These are phyloP conservation scores for Verticillium nonalfalfae DNA, from an alignment of 2,329 filamentous ascomycete genomes.

Conservation along the genomic window DNA sequence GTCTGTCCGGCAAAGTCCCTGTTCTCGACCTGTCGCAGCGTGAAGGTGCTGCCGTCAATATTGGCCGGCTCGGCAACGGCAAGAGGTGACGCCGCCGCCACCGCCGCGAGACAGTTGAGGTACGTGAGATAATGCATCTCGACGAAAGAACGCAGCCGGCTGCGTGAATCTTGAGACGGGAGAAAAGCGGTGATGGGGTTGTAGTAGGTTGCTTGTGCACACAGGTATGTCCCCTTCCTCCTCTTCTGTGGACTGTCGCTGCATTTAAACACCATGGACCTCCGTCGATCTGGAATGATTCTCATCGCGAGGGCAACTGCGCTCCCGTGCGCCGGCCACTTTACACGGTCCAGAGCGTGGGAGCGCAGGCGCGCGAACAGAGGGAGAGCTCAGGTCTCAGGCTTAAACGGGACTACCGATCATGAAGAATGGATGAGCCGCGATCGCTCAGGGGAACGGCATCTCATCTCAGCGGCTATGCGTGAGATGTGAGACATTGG, in stretches of 20 bases:
- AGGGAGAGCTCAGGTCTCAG: background rate
- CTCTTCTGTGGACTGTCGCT: background rate
- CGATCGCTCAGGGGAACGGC: background rate
- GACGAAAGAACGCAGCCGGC: background rate
- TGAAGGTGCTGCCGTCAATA: background rate
- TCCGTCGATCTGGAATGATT: background rate
- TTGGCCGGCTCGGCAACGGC: background rate
- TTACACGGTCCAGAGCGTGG: background rate
- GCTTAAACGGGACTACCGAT: background rate
- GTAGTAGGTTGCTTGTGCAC: background rate
- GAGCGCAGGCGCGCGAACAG: no score
- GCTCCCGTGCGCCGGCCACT: background rate
- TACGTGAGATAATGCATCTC: background rate
- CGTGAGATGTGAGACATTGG: background rate
- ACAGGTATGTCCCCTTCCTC: background rate
- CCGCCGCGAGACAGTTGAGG: background rate
- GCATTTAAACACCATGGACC: background rate
- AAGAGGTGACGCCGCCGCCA: background rate
- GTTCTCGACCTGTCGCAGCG: background rate
- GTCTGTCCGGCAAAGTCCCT: background rate
- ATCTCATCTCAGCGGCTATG: background rate
- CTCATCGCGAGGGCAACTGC: background rate
- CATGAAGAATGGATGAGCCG: background rate
- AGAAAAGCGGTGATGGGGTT: background rate
- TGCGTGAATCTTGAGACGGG: background rate